These are phyloP conservation scores for Boletus sp. DNA, from an alignment of 1,284 basidiomycete species.

Conservation along the genomic window DNA sequence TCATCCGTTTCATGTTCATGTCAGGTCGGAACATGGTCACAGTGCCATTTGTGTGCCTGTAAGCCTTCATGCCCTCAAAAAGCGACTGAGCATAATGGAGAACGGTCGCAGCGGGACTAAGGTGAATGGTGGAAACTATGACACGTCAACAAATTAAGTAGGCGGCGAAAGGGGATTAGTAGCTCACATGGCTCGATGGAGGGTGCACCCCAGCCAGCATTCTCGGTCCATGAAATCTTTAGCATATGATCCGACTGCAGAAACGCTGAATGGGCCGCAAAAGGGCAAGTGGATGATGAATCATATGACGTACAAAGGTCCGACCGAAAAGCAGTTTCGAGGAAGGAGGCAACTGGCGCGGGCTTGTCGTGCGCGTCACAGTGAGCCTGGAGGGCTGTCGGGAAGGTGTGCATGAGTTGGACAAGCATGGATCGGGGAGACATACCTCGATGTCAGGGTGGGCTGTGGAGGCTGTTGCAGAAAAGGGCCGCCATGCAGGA, in stretches of 20 bases:
- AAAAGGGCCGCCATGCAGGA: constrained; percentile 11
- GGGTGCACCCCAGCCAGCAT: constrained; percentile 79
- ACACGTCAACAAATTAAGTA: constrained; percentile 8
- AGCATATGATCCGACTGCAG: constrained; percentile 91
- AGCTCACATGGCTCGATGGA: constrained; percentile 78
- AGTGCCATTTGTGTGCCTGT: constrained; percentile 74
- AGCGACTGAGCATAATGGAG: constrained; percentile 90
- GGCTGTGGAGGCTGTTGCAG: background rate
- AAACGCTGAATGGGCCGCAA: constrained; percentile 11
- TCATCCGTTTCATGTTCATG: constrained; percentile 97
- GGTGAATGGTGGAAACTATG: constrained; percentile 66
- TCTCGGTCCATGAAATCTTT: constrained; percentile 72
- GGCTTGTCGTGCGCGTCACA: constrained; percentile 47
- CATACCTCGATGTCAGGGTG: constrained; percentile 28
- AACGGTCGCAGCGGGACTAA: constrained; percentile 85
- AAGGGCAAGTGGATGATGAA: constrained; percentile 3
- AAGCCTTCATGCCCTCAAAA: constrained; percentile 98
- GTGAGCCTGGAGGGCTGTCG: constrained; percentile 46
- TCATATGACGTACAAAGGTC: constrained; percentile 53
- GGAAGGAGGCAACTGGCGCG: constrained; percentile 50
- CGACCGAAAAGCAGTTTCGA: constrained; percentile 63
- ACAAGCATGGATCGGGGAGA: background rate
- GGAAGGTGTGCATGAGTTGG: background rate
- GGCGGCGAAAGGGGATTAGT: background rate
- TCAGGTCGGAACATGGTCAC: constrained; percentile 93